Percentiles rank a stretch among this genome's conserved stretches.
These are phyloP conservation scores for Eucalyptus erythrocorys DNA, from an alignment of 345 rosid species.

Conservation along the genomic window DNA sequence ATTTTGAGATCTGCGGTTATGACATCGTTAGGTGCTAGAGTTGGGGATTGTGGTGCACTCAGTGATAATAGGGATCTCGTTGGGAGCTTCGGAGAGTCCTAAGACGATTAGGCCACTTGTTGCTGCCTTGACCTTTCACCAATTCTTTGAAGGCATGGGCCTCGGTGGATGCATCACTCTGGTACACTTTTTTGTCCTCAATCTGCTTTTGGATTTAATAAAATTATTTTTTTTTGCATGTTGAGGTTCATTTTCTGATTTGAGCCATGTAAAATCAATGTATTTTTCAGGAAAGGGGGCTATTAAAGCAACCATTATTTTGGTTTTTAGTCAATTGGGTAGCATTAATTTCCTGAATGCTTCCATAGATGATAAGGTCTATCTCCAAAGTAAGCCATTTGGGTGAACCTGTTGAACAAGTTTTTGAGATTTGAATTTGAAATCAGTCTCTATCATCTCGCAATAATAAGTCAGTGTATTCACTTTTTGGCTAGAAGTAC, in stretches of 20 bases:
- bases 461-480: background rate
- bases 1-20: background rate
- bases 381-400: background rate
- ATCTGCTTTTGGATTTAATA: background rate
- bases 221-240: background rate
- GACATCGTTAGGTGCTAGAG: slow-evolving; percentile 37
- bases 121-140: slow-evolving; percentile 64
- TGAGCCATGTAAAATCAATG: background rate
- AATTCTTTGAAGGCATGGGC: slow-evolving; percentile 72
- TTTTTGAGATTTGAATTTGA: background rate
- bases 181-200: background rate
- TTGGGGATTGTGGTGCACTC: slow-evolving; percentile 65
- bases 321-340: background rate
- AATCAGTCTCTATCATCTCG: background rate
- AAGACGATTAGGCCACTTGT: slow-evolving; percentile 35
- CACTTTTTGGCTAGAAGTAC: background rate
- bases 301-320: background rate
- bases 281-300: background rate
- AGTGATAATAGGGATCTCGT: slow-evolving; percentile 46
- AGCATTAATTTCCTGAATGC: background rate
- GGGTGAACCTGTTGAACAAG: background rate
- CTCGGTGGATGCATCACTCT: slow-evolving; percentile 58
- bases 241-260: background rate
- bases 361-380: background rate
- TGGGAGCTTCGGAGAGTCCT: slow-evolving; percentile 50